Base-by-base conservation (phyloP, 495 filamentous ascomycete species). In the Neurospora africana region DNA sequence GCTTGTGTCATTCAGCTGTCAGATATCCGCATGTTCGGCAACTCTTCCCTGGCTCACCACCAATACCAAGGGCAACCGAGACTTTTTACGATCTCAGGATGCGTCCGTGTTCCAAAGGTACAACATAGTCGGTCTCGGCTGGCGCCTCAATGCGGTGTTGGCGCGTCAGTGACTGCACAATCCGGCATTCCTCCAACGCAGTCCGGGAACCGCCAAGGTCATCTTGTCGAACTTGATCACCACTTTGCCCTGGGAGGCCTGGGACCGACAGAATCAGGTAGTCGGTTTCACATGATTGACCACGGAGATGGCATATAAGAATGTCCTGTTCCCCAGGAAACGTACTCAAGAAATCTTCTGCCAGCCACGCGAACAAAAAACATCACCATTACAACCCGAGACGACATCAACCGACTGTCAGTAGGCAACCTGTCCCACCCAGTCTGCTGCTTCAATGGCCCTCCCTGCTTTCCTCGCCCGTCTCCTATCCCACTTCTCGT, bases 121-220 rank as follows among this genome's bases (percentile, higher is more conserved):
- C 27, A 33, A 19, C 3, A 58, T 58, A 6, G 44, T 33, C 27
- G 53, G 53, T 61, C 27, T 61, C 53, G 15, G 2, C 53, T 61
- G 27, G 19, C 27, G 53, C 15, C 27, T 33, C 53, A 19, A 65
- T 65, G 53, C 53, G 2, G 53, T 65, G 53, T 65, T 65, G 53
- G 53, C 53, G 53, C 27, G 53, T 65, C n/a, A 65, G 23, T 65
- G 53, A 19, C 53, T 65, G 53, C 69, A 69, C 35, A 71, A 72
- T 74, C 82, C 83, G 83, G 83, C 79, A 77, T 83, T 75, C 79
- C 83, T 84, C 83, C 83, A 84, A 83, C 81, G 75, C 77, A 77
- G 82, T 84, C 82, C 82, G 82, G 78, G 21, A 72, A 78, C 72
- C 74, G 74, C 69, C 38, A 72, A 68, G 33, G 23, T 53, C 72